phyloP scores from a whole-genome alignment of 164 flowering plant genomes.

The Kalanchoe fedtschenkoi region DNA sequence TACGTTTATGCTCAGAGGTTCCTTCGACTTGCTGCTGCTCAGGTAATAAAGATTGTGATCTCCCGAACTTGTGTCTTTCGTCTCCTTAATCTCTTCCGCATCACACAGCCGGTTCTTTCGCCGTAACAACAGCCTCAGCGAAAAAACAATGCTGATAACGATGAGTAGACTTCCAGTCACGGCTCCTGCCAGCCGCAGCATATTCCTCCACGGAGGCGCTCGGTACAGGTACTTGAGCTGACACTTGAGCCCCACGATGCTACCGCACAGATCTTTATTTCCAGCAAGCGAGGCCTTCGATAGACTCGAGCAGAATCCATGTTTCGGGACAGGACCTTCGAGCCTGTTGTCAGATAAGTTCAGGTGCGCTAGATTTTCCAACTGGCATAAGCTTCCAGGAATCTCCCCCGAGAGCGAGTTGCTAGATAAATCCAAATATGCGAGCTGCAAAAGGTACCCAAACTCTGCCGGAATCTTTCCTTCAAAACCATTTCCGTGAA shows the following conservation, averaged over 20 bases:
- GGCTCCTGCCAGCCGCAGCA: constrained; percentile 39
- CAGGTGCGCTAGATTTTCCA: constrained; percentile 24
- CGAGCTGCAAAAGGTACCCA: constrained; percentile 48
- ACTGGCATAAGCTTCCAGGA: constrained; percentile 41
- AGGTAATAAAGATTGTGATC: constrained; percentile 41
- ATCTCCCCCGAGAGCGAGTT: constrained; percentile 50
- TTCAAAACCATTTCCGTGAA: constrained; percentile 40
- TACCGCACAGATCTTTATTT: constrained; percentile 36
- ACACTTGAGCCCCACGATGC: constrained; percentile 12
- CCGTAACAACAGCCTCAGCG: constrained; percentile 21
- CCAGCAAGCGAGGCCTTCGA: constrained; percentile 32
- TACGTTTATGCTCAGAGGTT: constrained; percentile 68
- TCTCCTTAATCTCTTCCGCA: constrained; percentile 24
- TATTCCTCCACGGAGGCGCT: constrained; percentile 16
- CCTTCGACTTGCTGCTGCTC: constrained; percentile 57
- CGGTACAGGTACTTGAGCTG: constrained; percentile 1
- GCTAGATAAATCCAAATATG: constrained; percentile 47
- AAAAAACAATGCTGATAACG: constrained; percentile 18
- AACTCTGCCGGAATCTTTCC: constrained; percentile 53
- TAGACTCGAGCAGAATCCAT: constrained; percentile 42
- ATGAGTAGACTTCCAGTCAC: constrained; percentile 21
- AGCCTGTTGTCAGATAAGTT: constrained; percentile 40
- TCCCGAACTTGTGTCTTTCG: constrained; percentile 29
- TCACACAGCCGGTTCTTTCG: constrained; percentile 17
- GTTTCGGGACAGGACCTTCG: constrained; percentile 46